Evolutionary conservation across 768 basidiomycete genomes (phyloP).

Genomic region (Russula vinacea): DNA sequence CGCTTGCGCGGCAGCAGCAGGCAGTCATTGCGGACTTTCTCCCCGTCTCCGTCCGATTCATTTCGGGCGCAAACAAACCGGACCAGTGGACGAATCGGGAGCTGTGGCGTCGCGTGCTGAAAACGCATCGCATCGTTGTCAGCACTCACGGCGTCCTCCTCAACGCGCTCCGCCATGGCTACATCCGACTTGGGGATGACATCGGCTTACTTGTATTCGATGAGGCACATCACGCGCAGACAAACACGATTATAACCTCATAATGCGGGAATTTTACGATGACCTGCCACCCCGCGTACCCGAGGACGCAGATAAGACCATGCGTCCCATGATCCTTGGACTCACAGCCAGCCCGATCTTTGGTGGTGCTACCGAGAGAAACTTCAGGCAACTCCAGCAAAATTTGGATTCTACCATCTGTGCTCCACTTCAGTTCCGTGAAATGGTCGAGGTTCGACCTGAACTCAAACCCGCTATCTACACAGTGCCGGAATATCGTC

Average conservation of each 20-base stretch:
- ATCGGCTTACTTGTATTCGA: slow-evolving; percentile 72
- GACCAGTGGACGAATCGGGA: slow-evolving; percentile 67
- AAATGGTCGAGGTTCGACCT: slow-evolving; percentile 58
- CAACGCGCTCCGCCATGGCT: slow-evolving; percentile 72
- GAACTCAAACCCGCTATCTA: slow-evolving; percentile 59
- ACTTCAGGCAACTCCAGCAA: slow-evolving; percentile 51
- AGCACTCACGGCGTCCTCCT: slow-evolving; percentile 76
- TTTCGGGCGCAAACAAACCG: slow-evolving; percentile 68
- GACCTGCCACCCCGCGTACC: slow-evolving; percentile 42
- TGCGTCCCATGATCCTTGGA: slow-evolving; percentile 65
- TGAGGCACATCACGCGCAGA: slow-evolving; percentile 78
- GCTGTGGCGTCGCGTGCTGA: slow-evolving; percentile 58
- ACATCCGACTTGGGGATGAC: slow-evolving; percentile 56
- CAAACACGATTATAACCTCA: slow-evolving; percentile 70
- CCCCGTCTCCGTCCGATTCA: slow-evolving; percentile 60
- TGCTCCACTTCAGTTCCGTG: slow-evolving; percentile 53
- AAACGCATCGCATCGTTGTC: slow-evolving; percentile 60
- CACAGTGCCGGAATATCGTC: slow-evolving; percentile 34
- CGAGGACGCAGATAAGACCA: slow-evolving; percentile 27
- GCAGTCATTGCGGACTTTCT: slow-evolving; percentile 54
- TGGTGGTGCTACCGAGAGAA: slow-evolving; percentile 61
- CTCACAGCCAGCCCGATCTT: slow-evolving; percentile 84
- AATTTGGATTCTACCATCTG: slow-evolving; percentile 69
- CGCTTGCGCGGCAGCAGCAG: slow-evolving; percentile 68
- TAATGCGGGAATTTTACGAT: slow-evolving; percentile 76